These are phyloP conservation scores for Digitaria exilis DNA, from an alignment of 202 grass and related monocot species.

Conservation along the genomic window DNA sequence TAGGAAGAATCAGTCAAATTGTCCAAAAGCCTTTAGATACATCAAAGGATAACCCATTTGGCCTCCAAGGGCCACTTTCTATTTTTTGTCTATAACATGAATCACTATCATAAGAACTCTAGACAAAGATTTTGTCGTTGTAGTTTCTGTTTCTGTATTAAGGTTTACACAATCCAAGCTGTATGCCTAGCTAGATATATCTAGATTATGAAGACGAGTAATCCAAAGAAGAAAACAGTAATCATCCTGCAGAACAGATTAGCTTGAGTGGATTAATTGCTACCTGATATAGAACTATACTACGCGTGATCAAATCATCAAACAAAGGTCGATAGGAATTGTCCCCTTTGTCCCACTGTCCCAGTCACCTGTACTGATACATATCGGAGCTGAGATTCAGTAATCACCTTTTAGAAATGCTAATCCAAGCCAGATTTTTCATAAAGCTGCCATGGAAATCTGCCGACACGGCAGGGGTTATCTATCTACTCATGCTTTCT, in stretches of 20 bases:
- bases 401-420: neutral
- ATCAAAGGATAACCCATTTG: neutral
- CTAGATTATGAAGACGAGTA: neutral
- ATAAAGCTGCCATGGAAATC: neutral
- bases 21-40: neutral
- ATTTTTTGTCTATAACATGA: neutral
- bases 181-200: neutral
- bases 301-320: neutral
- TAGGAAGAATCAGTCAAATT: neutral
- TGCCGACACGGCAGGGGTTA: neutral
- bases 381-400: neutral
- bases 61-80: slow-evolving; percentile 1
- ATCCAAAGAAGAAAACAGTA: neutral
- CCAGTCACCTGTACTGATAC: neutral
- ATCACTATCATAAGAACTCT: neutral
- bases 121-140: neutral
- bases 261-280: slow-evolving; percentile 14
- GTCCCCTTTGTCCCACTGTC: neutral
- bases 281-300: neutral
- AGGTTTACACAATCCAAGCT: neutral
- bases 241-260: neutral
- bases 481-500: neutral
- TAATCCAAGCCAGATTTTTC: neutral
- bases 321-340: neutral
- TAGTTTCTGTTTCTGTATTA: neutral